Evolutionary conservation across 2,329 filamentous ascomycete species (phyloP), one percentile per base, ranked within the genome.

Genomic region (Nigrospora sphaerica): DNA sequence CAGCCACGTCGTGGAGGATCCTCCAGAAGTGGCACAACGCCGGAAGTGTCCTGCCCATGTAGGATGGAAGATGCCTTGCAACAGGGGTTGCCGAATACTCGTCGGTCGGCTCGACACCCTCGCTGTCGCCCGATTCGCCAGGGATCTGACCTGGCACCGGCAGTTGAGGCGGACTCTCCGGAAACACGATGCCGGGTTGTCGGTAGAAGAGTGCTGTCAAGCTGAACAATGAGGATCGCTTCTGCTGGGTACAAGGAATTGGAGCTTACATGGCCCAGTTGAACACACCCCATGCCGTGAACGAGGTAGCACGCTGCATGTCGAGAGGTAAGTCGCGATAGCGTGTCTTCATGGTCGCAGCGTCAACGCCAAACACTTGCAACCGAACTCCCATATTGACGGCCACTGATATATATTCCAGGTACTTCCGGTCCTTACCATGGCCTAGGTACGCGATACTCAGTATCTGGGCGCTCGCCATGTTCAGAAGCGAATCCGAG

Each of bases 231-330:
- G n/a, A 52, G 49, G 32, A 13, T 18, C 16, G 18, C 6, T 10
- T 45, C 13, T 11, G 17, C 37, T 40, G 31, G 13, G 19, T 19
- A 9, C 14, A 6, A 2, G 33, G 18, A 9, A 19, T 14, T 7
- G 16, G 34, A 14, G 49, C 65, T 57, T 49, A 67, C 67, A 63
- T 55, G 46, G 60, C 62, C 63, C 63, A 70, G 46, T 67, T 68
- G 41, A 69, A 69, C 3, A 55, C 49, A 1, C 62, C 61, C 62
- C 62, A 65, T 1, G 62, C 59, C 3, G 60, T 61, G n/a, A 57
- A 58, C 2, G 51, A 54, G 33, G 35, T 38, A 2, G 47, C 42
- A 33, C 37, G 49, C 18, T 36, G 45, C 2, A 51, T 45, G 0
- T 59, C 56, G 12, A 51, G 45, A 11, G 56, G 46, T 36, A 46